These are phyloP conservation scores for Cyclocybe cylindracea DNA, from an alignment of 768 basidiomycete genomes.

Conservation along the genomic window DNA sequence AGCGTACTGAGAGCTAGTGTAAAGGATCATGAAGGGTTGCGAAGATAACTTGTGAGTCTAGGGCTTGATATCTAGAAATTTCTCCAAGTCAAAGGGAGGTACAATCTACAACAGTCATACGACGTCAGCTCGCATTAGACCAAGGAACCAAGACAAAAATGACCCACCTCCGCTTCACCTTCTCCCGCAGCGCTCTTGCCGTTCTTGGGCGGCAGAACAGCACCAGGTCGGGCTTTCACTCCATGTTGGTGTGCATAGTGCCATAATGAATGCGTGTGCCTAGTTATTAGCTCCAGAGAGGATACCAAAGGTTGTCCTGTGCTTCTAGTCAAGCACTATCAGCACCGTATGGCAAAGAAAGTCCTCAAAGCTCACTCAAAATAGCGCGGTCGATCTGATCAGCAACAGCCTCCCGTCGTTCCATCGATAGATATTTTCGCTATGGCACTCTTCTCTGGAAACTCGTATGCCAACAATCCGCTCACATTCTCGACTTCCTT, in stretches of 20 bases:
- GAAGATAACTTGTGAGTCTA: conserved; percentile 23
- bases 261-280: conserved; percentile 69
- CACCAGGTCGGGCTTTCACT: conserved; percentile 50
- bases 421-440: conserved; percentile 74
- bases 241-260: conserved; percentile 50
- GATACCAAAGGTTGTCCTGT: conserved; percentile 55
- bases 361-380: conserved; percentile 55
- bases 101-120: conserved; percentile 31
- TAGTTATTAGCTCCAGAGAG: conserved; percentile 60
- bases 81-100: conserved; percentile 55
- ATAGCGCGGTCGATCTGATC: conserved; percentile 89
- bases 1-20: not conserved
- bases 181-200: conserved; percentile 30
- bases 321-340: conserved; percentile 37
- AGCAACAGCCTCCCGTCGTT: conserved; percentile 78
- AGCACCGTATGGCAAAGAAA: not conserved
- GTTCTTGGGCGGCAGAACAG: conserved; percentile 40
- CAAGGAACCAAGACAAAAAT: not conserved
- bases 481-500: conserved; percentile 75
- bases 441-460: conserved; percentile 77
- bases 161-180: conserved; percentile 38
- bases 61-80: conserved; percentile 50
- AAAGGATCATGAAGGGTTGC: not conserved
- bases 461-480: conserved; percentile 80
- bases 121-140: not conserved